These are phyloP conservation scores for Avena sativa DNA, from an alignment of 176 grass and related monocot species.

Conservation along the genomic window DNA sequence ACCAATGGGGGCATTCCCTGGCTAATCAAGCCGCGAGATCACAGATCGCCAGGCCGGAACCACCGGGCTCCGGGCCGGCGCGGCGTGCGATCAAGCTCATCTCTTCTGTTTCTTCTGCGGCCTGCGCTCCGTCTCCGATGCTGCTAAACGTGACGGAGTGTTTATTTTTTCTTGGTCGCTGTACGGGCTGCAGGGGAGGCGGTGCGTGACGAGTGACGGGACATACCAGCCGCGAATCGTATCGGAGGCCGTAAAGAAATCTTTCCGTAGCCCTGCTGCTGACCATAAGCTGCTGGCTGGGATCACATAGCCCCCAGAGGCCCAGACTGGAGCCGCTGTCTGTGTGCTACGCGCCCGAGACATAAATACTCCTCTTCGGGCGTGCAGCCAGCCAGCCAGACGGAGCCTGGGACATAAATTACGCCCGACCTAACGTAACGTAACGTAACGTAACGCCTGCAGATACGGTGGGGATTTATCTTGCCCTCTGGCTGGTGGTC, in stretches of 20 bases:
- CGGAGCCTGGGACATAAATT: slow-evolving; percentile 20
- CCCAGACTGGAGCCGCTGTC: not conserved
- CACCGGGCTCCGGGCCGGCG: not conserved
- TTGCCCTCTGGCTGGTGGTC: slow-evolving; percentile 31
- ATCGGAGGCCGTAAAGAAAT: slow-evolving; percentile 36
- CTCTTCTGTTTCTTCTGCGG: not conserved
- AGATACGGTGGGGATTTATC: slow-evolving; percentile 13
- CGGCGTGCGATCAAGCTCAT: not conserved
- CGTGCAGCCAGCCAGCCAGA: slow-evolving; percentile 19
- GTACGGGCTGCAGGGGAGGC: not conserved
- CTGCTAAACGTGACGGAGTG: not conserved
- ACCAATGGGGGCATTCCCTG: no score
- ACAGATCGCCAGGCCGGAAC: not conserved
- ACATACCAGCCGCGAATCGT: not conserved
- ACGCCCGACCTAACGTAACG: not conserved
- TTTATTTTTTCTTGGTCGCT: not conserved
- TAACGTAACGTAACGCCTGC: not conserved
- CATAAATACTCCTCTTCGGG: slow-evolving; percentile 43
- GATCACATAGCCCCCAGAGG: slow-evolving; percentile 43
- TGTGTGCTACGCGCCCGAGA: slow-evolving; percentile 16
- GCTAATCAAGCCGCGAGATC: not conserved
- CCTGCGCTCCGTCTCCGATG: not conserved
- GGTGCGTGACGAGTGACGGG: not conserved
- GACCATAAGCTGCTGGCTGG: slow-evolving; percentile 28
- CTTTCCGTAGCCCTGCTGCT: not conserved